A percentile compares a stretch with the other conserved stretches of the same genome.
Evolutionary conservation across 805 yeast species (phyloP).

Genomic region (Cyberlindnera veronae): DNA sequence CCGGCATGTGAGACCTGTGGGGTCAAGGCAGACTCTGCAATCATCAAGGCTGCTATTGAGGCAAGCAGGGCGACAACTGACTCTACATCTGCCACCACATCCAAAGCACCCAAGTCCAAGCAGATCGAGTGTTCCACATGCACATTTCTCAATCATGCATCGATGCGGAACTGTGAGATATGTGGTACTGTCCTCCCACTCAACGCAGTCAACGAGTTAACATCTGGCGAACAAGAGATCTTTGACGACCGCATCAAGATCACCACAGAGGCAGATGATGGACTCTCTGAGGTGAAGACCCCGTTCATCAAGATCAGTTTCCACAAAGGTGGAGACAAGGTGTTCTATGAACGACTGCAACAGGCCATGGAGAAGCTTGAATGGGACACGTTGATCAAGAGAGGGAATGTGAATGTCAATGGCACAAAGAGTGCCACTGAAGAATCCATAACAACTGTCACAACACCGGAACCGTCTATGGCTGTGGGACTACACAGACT

Average conservation of each 20-base stretch:
- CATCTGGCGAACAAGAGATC: conserved; percentile 23
- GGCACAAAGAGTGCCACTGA: background rate
- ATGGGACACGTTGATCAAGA: conserved; percentile 41
- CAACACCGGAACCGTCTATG: conserved; percentile 27
- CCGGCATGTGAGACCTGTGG: conserved; percentile 66
- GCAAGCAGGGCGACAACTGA: background rate
- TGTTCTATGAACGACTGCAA: conserved; percentile 46
- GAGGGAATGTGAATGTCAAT: conserved; percentile 32
- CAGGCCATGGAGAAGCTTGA: conserved; percentile 43
- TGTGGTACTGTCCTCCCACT: conserved; percentile 62
- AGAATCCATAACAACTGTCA: conserved; percentile 27
- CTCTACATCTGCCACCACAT: too few relatives aligned
- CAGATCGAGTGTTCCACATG: conserved; percentile 48
- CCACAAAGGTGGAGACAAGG: conserved; percentile 61
- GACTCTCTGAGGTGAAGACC: conserved; percentile 15
- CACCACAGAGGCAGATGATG: conserved; percentile 31
- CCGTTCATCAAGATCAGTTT: conserved; percentile 66
- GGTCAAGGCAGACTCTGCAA: conserved; percentile 39
- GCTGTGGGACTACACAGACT: conserved; percentile 70
- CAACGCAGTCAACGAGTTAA: conserved; percentile 23
- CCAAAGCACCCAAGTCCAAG: background rate
- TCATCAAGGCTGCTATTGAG: conserved; percentile 32
- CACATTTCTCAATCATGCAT: conserved; percentile 82
- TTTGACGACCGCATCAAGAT: conserved; percentile 32
- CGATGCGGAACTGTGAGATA: conserved; percentile 75